phyloP scores from a whole-genome alignment of 495 filamentous ascomycete genomes.

The Neurospora sp. region DNA sequence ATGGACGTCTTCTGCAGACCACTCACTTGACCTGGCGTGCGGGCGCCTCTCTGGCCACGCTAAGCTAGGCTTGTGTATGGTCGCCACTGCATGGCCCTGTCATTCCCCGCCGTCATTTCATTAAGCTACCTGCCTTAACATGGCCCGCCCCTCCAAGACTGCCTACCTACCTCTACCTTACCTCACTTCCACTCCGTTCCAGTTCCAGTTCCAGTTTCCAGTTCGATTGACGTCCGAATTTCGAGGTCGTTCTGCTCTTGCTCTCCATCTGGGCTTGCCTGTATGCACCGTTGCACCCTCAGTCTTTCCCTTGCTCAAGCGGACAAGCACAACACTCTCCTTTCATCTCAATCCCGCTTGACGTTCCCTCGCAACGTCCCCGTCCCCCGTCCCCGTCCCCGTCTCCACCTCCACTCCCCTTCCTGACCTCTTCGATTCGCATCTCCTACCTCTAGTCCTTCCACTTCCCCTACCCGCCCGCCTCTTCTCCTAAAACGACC shows the following conservation, averaged over 20 bases:
- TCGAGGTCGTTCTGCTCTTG: conserved; percentile 6
- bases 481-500: neutral
- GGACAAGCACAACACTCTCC: neutral
- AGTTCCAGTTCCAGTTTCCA: conserved; percentile 1
- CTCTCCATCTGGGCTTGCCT: neutral
- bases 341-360: neutral
- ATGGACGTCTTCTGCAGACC: neutral
- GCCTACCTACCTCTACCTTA: conserved; percentile 1
- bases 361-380: neutral
- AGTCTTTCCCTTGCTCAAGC: neutral
- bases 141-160: conserved; percentile 28
- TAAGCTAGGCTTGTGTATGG: conserved; percentile 22
- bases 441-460: neutral
- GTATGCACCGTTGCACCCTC: neutral
- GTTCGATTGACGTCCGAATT: conserved; percentile 15
- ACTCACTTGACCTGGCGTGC: conserved; percentile 23
- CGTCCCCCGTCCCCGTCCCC: neutral
- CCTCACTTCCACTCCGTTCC: neutral
- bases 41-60: conserved; percentile 19
- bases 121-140: conserved; percentile 17
- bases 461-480: neutral
- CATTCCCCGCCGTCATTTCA: conserved; percentile 30
- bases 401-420: neutral
- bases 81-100: conserved; percentile 27
- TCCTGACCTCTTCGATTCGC: neutral